Evolutionary conservation across 441 rosid species (phyloP), one percentile per base, ranked within the genome.

Genomic region (Adansonia gregorii): DNA sequence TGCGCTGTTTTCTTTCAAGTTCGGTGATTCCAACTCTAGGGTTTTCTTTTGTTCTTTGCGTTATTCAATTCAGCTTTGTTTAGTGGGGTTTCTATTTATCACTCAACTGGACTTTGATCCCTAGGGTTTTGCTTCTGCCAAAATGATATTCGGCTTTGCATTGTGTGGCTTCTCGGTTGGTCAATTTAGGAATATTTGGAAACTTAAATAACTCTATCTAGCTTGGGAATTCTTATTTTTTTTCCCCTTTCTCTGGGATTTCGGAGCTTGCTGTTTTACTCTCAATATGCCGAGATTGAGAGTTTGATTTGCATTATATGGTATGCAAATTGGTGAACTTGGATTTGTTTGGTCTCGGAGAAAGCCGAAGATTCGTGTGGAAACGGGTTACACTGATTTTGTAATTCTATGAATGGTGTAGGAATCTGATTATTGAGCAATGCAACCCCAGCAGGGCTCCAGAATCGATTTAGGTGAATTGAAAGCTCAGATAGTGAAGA

Each of bases 401-500:
- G 65, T 11, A 31, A 74, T 80, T 82, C 83, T 77, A 48, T 87
- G 87, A 67, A 80, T 83, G 85, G 85, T 89, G 89, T 85, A 84
- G 79, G 87, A 83, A 76, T 82, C 82, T 82, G 77, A 68, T 83
- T 78, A 52, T 79, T 81, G 86, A 88, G 90, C 86, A 83, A 94
- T 94, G 98, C 96, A 87, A 83, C 91, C 90, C 72, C 92, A 81
- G 77, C 94, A 86, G 83, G 81, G 90, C 84, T 84, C 88, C 61
- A 91, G 98, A 86, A 83, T 93, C 22, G 90, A 94, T 87, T 85
- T 94, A 85, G 89, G 82, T 83, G 98, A 93, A 82, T 56, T 93
- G 81, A 93, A 85, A 87, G 72, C 85, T 76, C 91, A 82, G 81
- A 86, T 94, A 74, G 89, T 81, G 55, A 94, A 90, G 89, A 93